phyloP scores from a whole-genome alignment of 148 eudicot genomes.

The Rhododendron ovatum region DNA sequence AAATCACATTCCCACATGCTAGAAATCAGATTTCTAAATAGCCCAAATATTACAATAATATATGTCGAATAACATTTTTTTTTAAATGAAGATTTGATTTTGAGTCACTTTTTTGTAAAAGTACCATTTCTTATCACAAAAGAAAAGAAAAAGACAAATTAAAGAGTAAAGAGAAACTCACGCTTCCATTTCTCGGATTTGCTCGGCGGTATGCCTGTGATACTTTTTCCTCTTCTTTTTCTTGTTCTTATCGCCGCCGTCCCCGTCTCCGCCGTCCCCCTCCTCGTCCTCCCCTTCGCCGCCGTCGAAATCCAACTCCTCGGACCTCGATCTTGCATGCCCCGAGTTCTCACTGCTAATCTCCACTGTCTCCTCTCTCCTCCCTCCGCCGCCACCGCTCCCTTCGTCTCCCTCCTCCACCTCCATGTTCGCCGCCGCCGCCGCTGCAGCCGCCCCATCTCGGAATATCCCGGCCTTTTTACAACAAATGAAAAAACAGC shows the following conservation, averaged over 20 bases:
- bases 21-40: neutral
- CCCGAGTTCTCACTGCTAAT: slow-evolving; percentile 94
- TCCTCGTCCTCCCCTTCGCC: slow-evolving; percentile 23
- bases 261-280: slow-evolving; percentile 35
- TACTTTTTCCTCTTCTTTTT: slow-evolving; percentile 85
- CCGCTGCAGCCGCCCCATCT: slow-evolving; percentile 30
- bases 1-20: neutral
- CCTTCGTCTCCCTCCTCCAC: slow-evolving; percentile 38
- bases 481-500: neutral
- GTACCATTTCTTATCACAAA: neutral
- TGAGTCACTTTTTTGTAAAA: neutral
- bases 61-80: neutral
- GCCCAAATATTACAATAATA: neutral
- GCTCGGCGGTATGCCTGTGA: slow-evolving; percentile 89
- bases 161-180: slow-evolving; percentile 19
- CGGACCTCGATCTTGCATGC: slow-evolving; percentile 59
- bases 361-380: slow-evolving; percentile 59
- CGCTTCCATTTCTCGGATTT: slow-evolving; percentile 97
- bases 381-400: slow-evolving; percentile 32
- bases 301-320: slow-evolving; percentile 45
- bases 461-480: slow-evolving; percentile 76
- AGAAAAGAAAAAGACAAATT: neutral
- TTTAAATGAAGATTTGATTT: neutral
- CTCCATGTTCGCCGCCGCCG: slow-evolving; percentile 22
- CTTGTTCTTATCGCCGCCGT: slow-evolving; percentile 31